These are phyloP conservation scores for Aspergillus viridinutans DNA, from an alignment of 2,329 filamentous ascomycete species.

Conservation along the genomic window DNA sequence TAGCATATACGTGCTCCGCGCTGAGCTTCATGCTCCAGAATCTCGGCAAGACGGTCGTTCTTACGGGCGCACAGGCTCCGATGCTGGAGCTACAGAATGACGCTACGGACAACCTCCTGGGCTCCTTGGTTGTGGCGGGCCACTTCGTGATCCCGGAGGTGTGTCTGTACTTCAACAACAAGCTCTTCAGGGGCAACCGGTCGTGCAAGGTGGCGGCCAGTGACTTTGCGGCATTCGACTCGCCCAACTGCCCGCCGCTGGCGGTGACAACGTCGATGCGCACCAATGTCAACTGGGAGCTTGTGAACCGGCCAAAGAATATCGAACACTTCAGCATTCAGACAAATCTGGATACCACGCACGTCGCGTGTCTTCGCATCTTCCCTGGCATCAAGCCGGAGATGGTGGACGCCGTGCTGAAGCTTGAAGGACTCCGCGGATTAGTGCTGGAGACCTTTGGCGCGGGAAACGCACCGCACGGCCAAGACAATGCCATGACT, in stretches of 20 bases:
- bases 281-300: constrained; percentile 75
- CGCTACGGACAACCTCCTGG: constrained; percentile 83
- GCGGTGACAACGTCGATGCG: constrained; percentile 77
- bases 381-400: constrained; percentile 92
- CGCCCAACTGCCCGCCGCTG: constrained; percentile 78
- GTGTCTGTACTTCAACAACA: constrained; percentile 89
- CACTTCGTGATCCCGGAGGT: constrained; percentile 93
- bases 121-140: constrained; percentile 81
- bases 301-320: constrained; percentile 68
- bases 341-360: constrained; percentile 74
- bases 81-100: constrained; percentile 91
- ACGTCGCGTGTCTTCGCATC: constrained; percentile 83
- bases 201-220: constrained; percentile 84
- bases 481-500: constrained; percentile 72
- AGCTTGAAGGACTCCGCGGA: constrained; percentile 70
- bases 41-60: constrained; percentile 82
- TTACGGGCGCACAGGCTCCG: constrained; percentile 78
- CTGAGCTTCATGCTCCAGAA: constrained; percentile 91
- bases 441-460: constrained; percentile 89
- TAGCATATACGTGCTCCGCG: constrained; percentile 84
- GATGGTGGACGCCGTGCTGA: constrained; percentile 82
- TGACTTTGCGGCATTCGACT: constrained; percentile 81
- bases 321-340: constrained; percentile 72
- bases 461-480: constrained; percentile 84
- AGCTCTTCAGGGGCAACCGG: constrained; percentile 81